Evolutionary conservation across 164 flowering plant species (phyloP), one percentile per base, ranked within the genome.

Genomic region (Aristolochia californica): DNA sequence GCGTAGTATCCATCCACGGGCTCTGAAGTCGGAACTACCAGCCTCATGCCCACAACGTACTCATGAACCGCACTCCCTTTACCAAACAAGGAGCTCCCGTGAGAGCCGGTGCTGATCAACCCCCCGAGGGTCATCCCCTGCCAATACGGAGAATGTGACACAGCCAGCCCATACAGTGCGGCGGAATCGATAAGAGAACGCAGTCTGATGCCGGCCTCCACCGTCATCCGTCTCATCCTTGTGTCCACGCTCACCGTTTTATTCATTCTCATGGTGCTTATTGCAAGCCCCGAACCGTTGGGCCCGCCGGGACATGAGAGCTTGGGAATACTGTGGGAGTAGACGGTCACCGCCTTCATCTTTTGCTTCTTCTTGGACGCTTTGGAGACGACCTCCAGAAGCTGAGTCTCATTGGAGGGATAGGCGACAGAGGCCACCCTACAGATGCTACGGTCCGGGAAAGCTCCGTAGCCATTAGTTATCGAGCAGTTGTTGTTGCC

Each of bases 311-410:
- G 73, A 40, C 84, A 80, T 0, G 63, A 79, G 17, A 80, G 69
- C 57, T 74, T 80, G 2, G 84, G 78, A 14, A 77, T 72, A 66
- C 82, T 80, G 63, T 80, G 84, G 5, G 75, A 69, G 59, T 25
- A 72, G 1, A 70, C 68, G 0, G 82, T 75, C 1, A 61, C 75
- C 5, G 67, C 82, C 60, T 78, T 77, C 64, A 75, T 80, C 66
- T 77, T 77, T 8, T 68, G 63, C 47, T 62, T 60, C 30, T 56
- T 48, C 66, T 13, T 60, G 28, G 82, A 58, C 0, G 80, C 82
- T 0, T 52, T 30, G 2, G 80, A 70, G 2, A 80, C 82, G 0
- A 64, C 25, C 1, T 66, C 22, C 0, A 80, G 57, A 18, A 80
- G 67, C 56, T 80, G 78, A 7, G 55, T 59, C 59, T 80, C 84